Conservation (phyloP, 2,329 filamentous ascomycete species). For the Alternaria incomplexa region DNA sequence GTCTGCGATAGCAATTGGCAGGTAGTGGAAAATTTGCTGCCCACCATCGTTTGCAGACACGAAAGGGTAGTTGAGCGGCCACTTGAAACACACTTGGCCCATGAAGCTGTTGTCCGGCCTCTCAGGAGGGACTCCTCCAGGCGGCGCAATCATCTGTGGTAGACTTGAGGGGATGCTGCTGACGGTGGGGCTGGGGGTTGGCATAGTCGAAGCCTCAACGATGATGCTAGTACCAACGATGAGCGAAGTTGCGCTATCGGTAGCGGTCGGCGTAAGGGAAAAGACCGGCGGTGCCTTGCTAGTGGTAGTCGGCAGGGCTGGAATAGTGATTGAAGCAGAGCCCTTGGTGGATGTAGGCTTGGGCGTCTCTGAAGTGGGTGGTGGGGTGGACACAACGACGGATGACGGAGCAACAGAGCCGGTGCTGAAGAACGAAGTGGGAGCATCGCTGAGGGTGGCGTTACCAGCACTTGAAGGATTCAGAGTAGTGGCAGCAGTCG, state of each 20-base stretch:
- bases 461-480: conserved; percentile 13
- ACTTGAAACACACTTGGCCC: conserved; percentile 85
- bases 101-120: conserved; percentile 69
- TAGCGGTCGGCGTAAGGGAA: conserved; percentile 56
- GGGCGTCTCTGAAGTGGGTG: conserved; percentile 3
- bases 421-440: conserved; percentile 4
- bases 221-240: conserved; percentile 68
- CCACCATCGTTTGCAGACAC: conserved; percentile 75
- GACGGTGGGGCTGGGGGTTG: conserved; percentile 51
- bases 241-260: conserved; percentile 52
- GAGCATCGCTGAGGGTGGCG: conserved; percentile 14
- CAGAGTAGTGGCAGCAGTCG: conserved; percentile 7
- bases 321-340: conserved; percentile 17
- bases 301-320: conserved; percentile 23
- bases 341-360: conserved; percentile 3
- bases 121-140: conserved; percentile 59
- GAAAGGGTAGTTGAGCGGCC: conserved; percentile 82
- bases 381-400: neutral
- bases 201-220: conserved; percentile 58
- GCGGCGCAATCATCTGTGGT: conserved; percentile 77
- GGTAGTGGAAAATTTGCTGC: conserved; percentile 80
- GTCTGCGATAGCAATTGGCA: conserved; percentile 74
- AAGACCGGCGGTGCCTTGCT: conserved; percentile 37
- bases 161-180: conserved; percentile 69
- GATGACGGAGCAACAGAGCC: neutral